Evolutionary conservation across 2,329 filamentous ascomycete species (phyloP).

Genomic region (Fusarium sp.): DNA sequence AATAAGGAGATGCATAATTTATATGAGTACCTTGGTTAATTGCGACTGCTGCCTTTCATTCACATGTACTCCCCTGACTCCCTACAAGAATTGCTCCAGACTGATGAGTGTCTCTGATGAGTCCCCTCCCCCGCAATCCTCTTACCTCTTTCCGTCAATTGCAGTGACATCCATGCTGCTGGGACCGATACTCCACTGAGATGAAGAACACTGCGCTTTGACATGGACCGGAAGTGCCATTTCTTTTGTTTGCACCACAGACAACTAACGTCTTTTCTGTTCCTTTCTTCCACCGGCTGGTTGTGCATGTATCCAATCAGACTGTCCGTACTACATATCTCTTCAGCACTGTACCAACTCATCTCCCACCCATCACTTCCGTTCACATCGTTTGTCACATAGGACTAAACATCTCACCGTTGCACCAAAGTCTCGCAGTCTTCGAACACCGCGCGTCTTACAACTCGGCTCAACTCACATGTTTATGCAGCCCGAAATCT

Average conservation of each 20-base stretch:
- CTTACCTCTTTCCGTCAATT: constrained; percentile 28
- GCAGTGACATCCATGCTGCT: constrained; percentile 3
- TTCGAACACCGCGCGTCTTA: neutral
- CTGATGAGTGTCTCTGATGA: neutral
- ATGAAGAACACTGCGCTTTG: neutral
- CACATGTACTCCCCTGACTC: too few relatives aligned
- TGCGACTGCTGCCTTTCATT: too few relatives aligned
- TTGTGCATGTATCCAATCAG: neutral
- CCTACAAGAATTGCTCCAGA: neutral
- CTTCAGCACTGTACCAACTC: neutral
- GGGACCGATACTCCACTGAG: constrained; percentile 15
- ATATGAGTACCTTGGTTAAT: too few relatives aligned
- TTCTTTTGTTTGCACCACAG: neutral
- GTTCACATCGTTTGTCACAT: neutral
- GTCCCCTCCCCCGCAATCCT: constrained; percentile 38
- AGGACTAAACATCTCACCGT: constrained; percentile 11
- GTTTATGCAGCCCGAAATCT: neutral
- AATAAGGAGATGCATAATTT: too few relatives aligned
- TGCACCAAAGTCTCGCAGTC: neutral
- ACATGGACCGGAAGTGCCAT: neutral
- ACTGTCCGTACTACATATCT: constrained; percentile 19
- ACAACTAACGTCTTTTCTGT: too few relatives aligned
- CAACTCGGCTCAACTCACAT: neutral
- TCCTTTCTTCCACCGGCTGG: constrained; percentile 1
- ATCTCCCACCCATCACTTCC: neutral